Base-by-base conservation (phyloP, 495 filamentous ascomycete genomes). In the Aspergillus olivimuriae region DNA sequence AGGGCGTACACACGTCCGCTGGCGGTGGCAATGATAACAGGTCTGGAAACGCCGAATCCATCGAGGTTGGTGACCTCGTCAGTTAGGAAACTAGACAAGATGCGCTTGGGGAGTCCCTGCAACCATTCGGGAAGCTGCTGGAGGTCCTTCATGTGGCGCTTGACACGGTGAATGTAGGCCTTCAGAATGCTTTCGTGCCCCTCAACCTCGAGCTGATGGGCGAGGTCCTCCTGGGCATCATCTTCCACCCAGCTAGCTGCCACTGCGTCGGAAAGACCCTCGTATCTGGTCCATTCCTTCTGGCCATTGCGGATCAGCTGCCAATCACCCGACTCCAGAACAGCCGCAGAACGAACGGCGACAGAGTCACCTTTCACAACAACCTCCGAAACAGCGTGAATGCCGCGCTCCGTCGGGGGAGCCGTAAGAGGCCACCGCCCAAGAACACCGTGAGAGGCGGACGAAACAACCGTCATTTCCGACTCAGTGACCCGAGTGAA, bases 151-250 rank as follows among this genome's bases (percentile, higher is more conserved):
- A 84, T 43, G 56, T 99, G 92, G 33, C 92, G 82, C 48, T 80
- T 84, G 10, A 95, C 73, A 2, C 92, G 81, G 63, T 96, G 90
- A 28, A 90, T 69, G 55, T 95, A 99, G 12, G 94, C 92, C 32
- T 75, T 71, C 14, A 82, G 52, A 9, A 87, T 65, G 54, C 84
- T 91, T 58, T 81, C 82, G 55, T 96, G 86, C 8, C 84, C 85
- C 62, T 99, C 92, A 6, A 82, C 78, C 46, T 94, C 81, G 20
- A 99, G 72, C 28, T 90, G 80, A 54, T 84, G 80, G 1, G 78
- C 90, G 32, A 96, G 67, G 19, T 79, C 75, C 56, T 91, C 82
- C 18, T 78, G 75, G 41, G 75, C 72, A 23, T 84, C 82, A 10
- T 65, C 60, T 36, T 90, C 86, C 4, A 82, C 87, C 75, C 86